Evolutionary conservation across 129 eudicot species (phyloP).

Genomic region (Centella asiatica): DNA sequence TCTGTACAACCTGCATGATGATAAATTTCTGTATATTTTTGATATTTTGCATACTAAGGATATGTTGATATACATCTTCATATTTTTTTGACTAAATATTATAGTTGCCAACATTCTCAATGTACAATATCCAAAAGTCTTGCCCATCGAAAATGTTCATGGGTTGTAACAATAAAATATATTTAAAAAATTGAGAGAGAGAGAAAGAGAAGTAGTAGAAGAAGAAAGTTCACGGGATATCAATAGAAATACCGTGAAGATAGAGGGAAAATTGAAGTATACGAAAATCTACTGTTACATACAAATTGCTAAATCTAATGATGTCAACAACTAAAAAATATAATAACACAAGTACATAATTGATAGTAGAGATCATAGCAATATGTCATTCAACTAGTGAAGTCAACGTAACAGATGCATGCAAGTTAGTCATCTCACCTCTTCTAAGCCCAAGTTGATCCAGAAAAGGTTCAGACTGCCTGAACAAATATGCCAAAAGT

Average conservation of each 20-base stretch:
- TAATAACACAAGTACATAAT: neutral
- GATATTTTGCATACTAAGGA: too few species aligned
- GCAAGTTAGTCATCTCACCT: conserved; percentile 32
- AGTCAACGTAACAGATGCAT: neutral
- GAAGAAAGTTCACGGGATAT: neutral
- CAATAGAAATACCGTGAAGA: neutral
- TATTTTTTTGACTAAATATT: too few species aligned
- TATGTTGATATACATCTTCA: too few species aligned
- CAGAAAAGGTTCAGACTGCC: conserved; percentile 83
- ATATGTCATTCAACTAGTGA: too few species aligned
- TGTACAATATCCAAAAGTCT: too few species aligned
- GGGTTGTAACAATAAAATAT: too few species aligned
- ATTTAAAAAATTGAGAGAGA: too few species aligned
- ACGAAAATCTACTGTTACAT: neutral
- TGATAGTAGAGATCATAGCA: neutral
- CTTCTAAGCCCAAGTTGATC: conserved; percentile 77
- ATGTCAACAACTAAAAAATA: neutral
- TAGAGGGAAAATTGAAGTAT: neutral
- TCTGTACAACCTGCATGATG: neutral
- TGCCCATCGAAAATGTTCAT: too few species aligned
- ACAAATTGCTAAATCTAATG: neutral
- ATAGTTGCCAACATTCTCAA: too few species aligned
- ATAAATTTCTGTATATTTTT: neutral
- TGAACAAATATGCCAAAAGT: conserved; percentile 73
- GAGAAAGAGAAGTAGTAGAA: too few species aligned